Evolutionary conservation across 139 green algal species (phyloP).

Genomic region (Picochlorum sp.): DNA sequence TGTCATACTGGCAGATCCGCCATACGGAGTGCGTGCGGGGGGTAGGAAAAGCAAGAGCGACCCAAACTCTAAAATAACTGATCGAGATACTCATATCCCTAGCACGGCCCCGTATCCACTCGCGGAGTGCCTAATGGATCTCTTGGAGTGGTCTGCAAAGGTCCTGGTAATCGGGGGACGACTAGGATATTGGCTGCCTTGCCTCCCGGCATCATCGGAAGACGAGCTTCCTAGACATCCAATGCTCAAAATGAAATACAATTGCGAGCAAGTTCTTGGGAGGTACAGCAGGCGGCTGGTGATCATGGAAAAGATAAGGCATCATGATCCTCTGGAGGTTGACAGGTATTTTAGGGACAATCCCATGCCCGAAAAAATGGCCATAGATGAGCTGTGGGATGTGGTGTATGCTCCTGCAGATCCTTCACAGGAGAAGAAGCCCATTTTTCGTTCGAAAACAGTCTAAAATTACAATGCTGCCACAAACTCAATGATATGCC

Average conservation of each 20-base stretch:
- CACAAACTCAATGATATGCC: conserved; percentile 25
- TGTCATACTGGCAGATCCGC: conserved; percentile 83
- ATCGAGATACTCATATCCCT: conserved; percentile 16
- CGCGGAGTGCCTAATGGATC: conserved; percentile 82
- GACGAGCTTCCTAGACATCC: conserved; percentile 64
- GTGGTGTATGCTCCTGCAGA: conserved; percentile 2
- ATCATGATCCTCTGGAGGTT: conserved; percentile 17
- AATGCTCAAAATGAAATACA: conserved; percentile 35
- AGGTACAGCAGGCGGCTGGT: conserved; percentile 80
- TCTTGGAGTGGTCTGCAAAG: conserved; percentile 71
- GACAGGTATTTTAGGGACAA: conserved; percentile 2
- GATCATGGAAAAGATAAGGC: conserved; percentile 67
- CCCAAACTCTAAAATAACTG: conserved; percentile 6
- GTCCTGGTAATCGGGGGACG: conserved; percentile 55
- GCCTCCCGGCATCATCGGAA: conserved; percentile 43
- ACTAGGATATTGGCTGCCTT: conserved; percentile 67
- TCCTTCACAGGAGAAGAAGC: background rate
- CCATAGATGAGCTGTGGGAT: conserved; percentile 4
- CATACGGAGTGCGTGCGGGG: conserved; percentile 90
- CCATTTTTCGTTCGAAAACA: background rate
- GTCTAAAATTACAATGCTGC: background rate
- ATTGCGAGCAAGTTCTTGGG: conserved; percentile 76
- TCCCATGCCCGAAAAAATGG: conserved; percentile 1
- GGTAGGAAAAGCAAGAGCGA: conserved; percentile 61
- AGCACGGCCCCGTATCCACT: conserved; percentile 65